A percentile compares a stretch with the other conserved stretches of the same genome.
Conservation (phyloP, 768 basidiomycete species). For the Pleurotus citrinopileatus region DNA sequence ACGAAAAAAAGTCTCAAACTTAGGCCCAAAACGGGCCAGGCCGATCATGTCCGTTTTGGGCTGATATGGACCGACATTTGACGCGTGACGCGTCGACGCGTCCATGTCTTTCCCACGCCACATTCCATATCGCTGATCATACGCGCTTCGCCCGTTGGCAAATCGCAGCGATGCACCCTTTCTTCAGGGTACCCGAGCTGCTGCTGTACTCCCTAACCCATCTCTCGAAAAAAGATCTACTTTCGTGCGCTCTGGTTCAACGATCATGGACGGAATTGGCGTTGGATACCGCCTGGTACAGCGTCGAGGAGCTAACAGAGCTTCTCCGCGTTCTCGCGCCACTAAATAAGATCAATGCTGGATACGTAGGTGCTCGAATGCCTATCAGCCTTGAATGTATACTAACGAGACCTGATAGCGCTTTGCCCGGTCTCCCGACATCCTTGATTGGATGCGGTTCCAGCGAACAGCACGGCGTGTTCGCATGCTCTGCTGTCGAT, state of each 20-base stretch:
- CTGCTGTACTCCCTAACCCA: background rate
- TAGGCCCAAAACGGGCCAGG: too few species aligned
- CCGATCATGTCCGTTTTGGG: too few species aligned
- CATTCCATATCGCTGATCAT: too few species aligned
- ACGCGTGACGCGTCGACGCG: too few species aligned
- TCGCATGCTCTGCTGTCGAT: background rate
- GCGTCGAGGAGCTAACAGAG: background rate
- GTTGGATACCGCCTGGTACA: background rate
- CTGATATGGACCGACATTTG: too few species aligned
- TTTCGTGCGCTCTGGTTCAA: background rate
- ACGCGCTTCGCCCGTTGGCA: too few species aligned
- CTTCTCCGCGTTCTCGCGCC: background rate
- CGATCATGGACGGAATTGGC: background rate
- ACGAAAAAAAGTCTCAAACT: too few species aligned
- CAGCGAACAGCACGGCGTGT: background rate
- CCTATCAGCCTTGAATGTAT: background rate
- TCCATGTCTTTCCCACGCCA: too few species aligned
- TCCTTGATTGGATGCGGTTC: background rate
- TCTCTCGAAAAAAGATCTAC: background rate
- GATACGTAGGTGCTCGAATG: background rate
- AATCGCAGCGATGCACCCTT: background rate
- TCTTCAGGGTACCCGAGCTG: background rate
- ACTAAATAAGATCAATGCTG: background rate
- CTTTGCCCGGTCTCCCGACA: background rate
- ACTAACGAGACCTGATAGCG: background rate